A percentile compares a stretch with the other conserved stretches of the same genome.
These are phyloP conservation scores for Cardamine chenopodiifolia DNA, from an alignment of 345 rosid genomes.

Conservation along the genomic window DNA sequence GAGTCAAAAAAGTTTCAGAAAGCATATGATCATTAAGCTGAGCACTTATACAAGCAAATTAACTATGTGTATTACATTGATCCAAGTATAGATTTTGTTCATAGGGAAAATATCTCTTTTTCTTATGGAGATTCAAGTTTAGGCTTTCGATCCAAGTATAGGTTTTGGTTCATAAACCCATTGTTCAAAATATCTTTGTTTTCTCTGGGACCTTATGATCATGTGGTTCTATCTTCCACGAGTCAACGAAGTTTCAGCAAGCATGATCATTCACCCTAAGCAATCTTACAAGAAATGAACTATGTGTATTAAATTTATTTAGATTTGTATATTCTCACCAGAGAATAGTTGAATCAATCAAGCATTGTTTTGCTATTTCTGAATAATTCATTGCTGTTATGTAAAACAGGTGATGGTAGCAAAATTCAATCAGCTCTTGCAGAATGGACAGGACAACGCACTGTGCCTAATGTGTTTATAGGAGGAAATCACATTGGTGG, in stretches of 20 bases:
- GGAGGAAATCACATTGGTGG: slow-evolving; percentile 88
- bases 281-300: neutral
- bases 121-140: no score
- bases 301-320: neutral
- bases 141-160: neutral
- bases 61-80: neutral
- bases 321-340: neutral
- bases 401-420: slow-evolving; percentile 63
- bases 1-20: neutral
- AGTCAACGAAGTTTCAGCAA: neutral
- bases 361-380: neutral
- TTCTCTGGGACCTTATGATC: neutral
- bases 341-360: neutral
- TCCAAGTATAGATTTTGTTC: neutral
- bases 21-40: neutral
- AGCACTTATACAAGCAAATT: neutral
- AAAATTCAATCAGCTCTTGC: slow-evolving; percentile 61
- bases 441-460: slow-evolving; percentile 68
- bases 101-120: no score
- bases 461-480: slow-evolving; percentile 76
- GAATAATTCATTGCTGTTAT: neutral
- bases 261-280: neutral
- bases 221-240: neutral
- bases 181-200: neutral
- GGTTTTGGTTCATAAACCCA: neutral